Conservation (phyloP, 2,329 filamentous ascomycete species). For the Fusarium drepaniforme region DNA sequence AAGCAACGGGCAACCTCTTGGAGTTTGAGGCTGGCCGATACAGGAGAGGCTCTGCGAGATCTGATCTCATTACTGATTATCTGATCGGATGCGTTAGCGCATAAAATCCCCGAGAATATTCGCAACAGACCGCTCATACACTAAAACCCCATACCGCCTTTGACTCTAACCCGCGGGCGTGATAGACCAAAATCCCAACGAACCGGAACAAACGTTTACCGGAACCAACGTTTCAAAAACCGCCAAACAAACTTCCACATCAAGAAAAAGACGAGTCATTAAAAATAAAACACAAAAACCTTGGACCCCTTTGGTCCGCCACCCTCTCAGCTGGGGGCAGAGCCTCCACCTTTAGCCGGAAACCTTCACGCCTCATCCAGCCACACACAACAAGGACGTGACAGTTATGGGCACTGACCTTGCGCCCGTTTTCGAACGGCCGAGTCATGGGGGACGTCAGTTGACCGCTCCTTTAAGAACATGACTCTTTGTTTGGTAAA, state of each 20-base stretch:
- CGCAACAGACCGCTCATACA: neutral
- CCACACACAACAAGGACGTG: neutral
- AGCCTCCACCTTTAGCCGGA: conserved; percentile 1
- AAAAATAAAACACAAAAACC: neutral
- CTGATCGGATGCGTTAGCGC: neutral
- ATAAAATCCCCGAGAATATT: neutral
- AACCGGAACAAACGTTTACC: neutral
- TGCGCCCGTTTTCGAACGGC: neutral
- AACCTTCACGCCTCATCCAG: conserved; percentile 6
- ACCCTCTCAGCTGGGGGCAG: neutral
- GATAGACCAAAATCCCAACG: neutral
- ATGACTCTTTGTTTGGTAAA: neutral
- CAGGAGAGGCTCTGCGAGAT: neutral
- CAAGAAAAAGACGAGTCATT: neutral
- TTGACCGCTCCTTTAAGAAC: neutral
- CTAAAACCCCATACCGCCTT: neutral
- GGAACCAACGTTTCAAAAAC: neutral
- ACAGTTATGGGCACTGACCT: neutral
- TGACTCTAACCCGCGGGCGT: neutral
- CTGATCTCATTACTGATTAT: neutral
- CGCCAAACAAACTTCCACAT: neutral
- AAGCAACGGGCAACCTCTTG: neutral
- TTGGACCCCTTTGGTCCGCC: neutral
- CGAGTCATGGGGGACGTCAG: conserved; percentile 6
- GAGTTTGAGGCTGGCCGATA: neutral